Percentiles rank a stretch among this genome's conserved stretches.
phyloP scores from a whole-genome alignment of 345 rosid species.

The Nasturtium officinale region DNA sequence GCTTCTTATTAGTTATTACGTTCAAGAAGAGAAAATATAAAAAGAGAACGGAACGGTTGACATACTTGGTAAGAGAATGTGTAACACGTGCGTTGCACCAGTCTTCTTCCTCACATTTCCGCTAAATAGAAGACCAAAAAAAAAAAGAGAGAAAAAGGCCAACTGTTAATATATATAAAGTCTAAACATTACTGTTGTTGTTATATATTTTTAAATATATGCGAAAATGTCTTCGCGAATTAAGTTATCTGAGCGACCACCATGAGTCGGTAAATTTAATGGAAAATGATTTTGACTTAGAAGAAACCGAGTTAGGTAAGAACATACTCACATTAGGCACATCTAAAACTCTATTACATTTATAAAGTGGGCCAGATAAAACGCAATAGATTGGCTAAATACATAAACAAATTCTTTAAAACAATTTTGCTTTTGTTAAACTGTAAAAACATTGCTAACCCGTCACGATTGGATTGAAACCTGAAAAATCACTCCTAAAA shows the following conservation, averaged over 20 bases:
- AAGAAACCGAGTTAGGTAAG: constrained; percentile 30
- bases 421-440: not conserved
- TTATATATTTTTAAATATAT: not conserved
- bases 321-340: constrained; percentile 3
- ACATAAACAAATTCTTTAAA: not conserved
- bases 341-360: constrained; percentile 15
- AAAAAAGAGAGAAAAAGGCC: not conserved
- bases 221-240: not conserved
- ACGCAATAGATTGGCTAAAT: not conserved
- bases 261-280: not conserved
- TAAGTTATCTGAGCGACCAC: constrained; percentile 9
- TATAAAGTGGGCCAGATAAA: not conserved
- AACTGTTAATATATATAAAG: not conserved
- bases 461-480: not conserved
- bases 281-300: not conserved
- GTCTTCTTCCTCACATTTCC: constrained; percentile 5
- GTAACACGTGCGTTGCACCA: constrained; percentile 38
- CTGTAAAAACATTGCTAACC: not conserved
- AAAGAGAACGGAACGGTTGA: not conserved
- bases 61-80: constrained; percentile 4
- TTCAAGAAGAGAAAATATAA: not conserved
- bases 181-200: not conserved
- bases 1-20: not conserved
- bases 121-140: no score
- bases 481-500: not conserved